Evolutionary conservation across 2,329 filamentous ascomycete species (phyloP), one percentile per base, ranked within the genome.

Genomic region (Trichoderma breve): DNA sequence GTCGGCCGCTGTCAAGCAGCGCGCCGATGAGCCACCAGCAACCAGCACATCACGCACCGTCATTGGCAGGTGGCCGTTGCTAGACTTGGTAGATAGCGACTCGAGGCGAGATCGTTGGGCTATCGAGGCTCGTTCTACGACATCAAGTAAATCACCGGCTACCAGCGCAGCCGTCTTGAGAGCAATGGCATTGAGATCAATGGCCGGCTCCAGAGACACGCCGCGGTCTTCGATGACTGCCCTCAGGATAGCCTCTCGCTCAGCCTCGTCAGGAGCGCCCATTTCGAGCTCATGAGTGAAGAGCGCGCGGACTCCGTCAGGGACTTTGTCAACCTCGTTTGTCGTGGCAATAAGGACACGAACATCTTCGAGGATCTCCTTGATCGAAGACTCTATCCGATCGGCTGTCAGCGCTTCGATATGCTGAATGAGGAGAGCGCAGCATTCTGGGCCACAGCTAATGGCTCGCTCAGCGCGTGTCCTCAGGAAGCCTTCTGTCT

Each of bases 261-360:
- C 95, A 30, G 90, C 90, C 80, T 99, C 96, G 76, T 98, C 95
- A 0, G 96, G 96, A 0, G 96, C 96, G 58, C 86, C 89, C 89
- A 99, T 94, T 78, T 98, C 95, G 55, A 99, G 86, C 81, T 99
- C 96, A 77, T 99, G 95, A 0, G 94, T 97, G 80, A 99, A 98
- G 3, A 98, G 85, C 12, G 94, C 94, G 68, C 96, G 90, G 24
- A 98, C 91, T 0, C 93, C 93, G 77, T 98, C 95, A 0, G 95
- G 93, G 1, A 99, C 89, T 80, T 98, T 97, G 79, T 98, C 96
- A 0, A 98, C 90, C 76, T 98, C 95, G 7, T 94, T 97, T 0
- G 95, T 98, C 0, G 96, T 99, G 0, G 96, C 95, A 76, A 99
- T 91, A 28, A 99, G 83, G 3, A 98, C 93, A 70, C 96, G 87